Percentiles rank a stretch among this genome's conserved stretches.
These are phyloP conservation scores for Colletotrichum filicis DNA, from an alignment of 2,329 filamentous ascomycete species.

Conservation along the genomic window DNA sequence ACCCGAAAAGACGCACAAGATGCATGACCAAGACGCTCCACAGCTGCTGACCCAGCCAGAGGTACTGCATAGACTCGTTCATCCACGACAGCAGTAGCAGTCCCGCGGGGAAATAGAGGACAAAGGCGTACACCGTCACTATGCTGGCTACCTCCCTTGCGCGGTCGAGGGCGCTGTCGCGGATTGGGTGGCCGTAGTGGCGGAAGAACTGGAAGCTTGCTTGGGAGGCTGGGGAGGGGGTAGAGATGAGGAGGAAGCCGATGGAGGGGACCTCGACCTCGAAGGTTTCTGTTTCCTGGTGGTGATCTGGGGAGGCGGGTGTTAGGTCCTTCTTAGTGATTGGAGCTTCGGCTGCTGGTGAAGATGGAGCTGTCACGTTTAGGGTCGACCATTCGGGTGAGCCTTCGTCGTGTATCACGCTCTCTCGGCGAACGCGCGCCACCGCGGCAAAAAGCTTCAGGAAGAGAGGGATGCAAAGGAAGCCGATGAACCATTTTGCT, in stretches of 20 bases:
- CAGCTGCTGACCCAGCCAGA: conserved; percentile 38
- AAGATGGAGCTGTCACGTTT: conserved; percentile 19
- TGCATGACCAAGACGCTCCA: conserved; percentile 38
- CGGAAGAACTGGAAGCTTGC: conserved; percentile 32
- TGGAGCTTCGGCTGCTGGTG: background rate
- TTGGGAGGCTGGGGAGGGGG: conserved; percentile 19
- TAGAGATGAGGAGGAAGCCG: conserved; percentile 36
- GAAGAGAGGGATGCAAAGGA: background rate
- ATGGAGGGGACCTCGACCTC: conserved; percentile 35
- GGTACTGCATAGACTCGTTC: conserved; percentile 34
- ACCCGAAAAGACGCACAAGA: background rate
- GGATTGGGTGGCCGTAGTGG: conserved; percentile 31
- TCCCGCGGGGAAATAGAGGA: background rate
- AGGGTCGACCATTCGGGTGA: background rate
- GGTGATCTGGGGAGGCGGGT: background rate
- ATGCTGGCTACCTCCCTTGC: background rate
- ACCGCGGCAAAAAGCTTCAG: background rate
- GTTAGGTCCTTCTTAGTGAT: background rate
- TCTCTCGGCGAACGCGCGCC: background rate
- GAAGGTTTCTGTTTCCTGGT: background rate
- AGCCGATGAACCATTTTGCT: background rate
- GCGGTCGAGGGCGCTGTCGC: background rate
- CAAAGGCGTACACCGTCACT: background rate
- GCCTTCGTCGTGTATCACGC: background rate
- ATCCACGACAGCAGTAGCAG: conserved; percentile 32